Conservation (phyloP, 2,329 filamentous ascomycete genomes). For the Fusarium fujikuroi region DNA sequence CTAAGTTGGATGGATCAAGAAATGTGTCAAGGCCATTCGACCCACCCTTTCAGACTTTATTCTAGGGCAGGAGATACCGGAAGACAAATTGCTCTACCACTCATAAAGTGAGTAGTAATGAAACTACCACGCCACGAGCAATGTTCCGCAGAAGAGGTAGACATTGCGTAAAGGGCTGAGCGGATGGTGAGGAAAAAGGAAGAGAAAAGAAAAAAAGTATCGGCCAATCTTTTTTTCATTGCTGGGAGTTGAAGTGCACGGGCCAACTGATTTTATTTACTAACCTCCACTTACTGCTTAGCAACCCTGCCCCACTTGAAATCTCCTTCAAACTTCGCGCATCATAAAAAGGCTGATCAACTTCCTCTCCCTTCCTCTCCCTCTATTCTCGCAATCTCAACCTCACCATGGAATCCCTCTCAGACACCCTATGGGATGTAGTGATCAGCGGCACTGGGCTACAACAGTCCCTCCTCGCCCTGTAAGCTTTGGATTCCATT, state of each 20-base stretch:
- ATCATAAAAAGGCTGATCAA: conserved; percentile 25
- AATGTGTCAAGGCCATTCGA: conserved; percentile 82
- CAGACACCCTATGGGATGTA: conserved; percentile 81
- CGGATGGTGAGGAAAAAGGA: conserved; percentile 41
- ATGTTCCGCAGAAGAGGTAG: conserved; percentile 44
- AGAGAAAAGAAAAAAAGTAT: conserved; percentile 45
- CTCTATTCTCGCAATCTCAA: conserved; percentile 32
- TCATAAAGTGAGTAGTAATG: conserved; percentile 58
- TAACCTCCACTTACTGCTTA: background rate
- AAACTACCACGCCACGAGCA: conserved; percentile 60
- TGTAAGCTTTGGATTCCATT: conserved; percentile 66
- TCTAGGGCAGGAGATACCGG: conserved; percentile 92
- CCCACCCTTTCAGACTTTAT: conserved; percentile 80
- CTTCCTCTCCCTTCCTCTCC: conserved; percentile 14
- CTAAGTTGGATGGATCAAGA: conserved; percentile 17
- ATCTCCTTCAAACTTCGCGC: conserved; percentile 31
- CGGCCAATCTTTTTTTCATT: conserved; percentile 23
- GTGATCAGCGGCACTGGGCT: conserved; percentile 82
- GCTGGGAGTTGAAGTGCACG: conserved; percentile 24
- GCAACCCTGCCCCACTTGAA: conserved; percentile 40
- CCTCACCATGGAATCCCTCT: conserved; percentile 75
- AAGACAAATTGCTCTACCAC: conserved; percentile 73
- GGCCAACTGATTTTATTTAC: conserved; percentile 32
- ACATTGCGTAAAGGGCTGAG: conserved; percentile 48
- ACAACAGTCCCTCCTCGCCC: conserved; percentile 80